Conservation (phyloP, 2,329 filamentous ascomycete species). For the Fusarium sp. region DNA sequence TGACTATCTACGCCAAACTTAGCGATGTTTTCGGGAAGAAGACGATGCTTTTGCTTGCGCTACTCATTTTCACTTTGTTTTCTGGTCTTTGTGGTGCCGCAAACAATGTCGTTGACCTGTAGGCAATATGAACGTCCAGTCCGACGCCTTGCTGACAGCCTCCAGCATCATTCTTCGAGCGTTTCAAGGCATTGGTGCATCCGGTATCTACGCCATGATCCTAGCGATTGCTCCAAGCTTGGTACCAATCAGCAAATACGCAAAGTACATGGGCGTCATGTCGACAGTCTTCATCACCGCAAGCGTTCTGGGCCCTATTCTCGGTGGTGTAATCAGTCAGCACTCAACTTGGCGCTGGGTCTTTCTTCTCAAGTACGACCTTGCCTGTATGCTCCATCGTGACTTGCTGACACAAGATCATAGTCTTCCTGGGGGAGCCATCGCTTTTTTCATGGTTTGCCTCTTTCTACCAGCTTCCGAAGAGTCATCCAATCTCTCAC, state of each 20-base stretch:
- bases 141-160: fast-evolving
- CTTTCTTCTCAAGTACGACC: constrained; percentile 3
- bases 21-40: constrained; percentile 15
- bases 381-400: fast-evolving
- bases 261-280: constrained; percentile 5
- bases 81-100: constrained; percentile 10
- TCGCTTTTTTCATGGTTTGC: not conserved
- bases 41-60: constrained; percentile 3
- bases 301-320: not conserved
- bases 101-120: constrained; percentile 5
- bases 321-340: constrained; percentile 3
- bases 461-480: not conserved
- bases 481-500: not conserved
- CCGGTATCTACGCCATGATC: constrained; percentile 3
- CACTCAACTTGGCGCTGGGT: constrained; percentile 16
- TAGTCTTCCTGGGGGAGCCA: constrained; percentile 1
- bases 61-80: not conserved
- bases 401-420: not conserved
- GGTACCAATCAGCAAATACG: not conserved
- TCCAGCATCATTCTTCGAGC: not conserved
- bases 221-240: not conserved
- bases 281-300: constrained; percentile 11
- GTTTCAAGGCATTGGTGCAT: constrained; percentile 3
- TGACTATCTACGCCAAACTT: not conserved
- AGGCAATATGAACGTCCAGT: fast-evolving